Conservation (phyloP, 2,329 filamentous ascomycete species). For the Diaporthe citri region DNA sequence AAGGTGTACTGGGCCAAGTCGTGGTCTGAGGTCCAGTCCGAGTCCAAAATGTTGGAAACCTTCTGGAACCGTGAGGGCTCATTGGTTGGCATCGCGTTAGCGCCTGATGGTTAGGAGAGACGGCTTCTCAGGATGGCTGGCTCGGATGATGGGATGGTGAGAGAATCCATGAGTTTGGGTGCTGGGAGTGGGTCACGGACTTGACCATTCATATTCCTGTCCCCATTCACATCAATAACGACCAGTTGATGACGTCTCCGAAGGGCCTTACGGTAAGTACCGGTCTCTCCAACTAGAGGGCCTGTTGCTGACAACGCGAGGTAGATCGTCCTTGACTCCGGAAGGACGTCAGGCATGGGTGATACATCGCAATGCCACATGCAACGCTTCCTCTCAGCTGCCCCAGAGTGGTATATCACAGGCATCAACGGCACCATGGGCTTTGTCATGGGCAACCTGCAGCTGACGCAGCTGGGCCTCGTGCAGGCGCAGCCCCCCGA, state of each 20-base stretch:
- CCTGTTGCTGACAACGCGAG: background rate
- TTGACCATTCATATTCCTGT: background rate
- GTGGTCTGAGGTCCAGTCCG: background rate
- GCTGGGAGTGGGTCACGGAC: background rate
- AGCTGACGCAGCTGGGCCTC: background rate
- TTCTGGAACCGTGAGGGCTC: background rate
- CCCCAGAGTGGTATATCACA: background rate
- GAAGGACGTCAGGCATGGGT: background rate
- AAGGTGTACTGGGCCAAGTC: constrained; percentile 2
- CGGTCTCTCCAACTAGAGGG: no score
- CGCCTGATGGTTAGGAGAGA: background rate
- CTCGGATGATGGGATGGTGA: background rate
- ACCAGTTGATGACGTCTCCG: background rate
- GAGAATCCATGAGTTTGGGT: background rate
- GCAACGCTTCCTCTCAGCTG: background rate
- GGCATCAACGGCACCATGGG: background rate
- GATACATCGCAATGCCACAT: background rate
- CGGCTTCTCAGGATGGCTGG: background rate
- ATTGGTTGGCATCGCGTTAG: background rate
- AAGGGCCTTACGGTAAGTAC: constrained; percentile 9
- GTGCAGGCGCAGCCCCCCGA: background rate
- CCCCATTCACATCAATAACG: background rate
- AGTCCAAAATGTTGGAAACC: background rate
- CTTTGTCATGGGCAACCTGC: background rate
- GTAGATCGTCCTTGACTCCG: background rate